Evolutionary conservation across 768 basidiomycete genomes (phyloP).

Genomic region (Pleurotus djamor): DNA sequence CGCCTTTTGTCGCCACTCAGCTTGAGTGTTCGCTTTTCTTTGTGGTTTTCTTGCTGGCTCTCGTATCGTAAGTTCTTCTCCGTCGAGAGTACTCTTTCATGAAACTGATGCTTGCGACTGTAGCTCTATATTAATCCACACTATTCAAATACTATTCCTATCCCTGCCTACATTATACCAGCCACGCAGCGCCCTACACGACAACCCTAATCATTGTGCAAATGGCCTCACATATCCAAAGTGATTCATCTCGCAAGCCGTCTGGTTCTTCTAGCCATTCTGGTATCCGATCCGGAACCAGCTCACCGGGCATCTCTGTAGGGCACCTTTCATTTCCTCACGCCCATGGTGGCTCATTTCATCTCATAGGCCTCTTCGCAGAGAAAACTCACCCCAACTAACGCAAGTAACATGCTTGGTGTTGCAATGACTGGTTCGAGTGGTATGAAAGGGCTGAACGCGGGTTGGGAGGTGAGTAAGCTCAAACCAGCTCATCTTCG

Average conservation of each 20-base stretch:
- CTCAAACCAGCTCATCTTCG: conserved; percentile 6
- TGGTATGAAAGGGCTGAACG: conserved; percentile 49
- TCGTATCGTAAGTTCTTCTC: neutral
- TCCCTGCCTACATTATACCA: neutral
- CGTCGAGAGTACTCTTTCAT: neutral
- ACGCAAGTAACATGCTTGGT: conserved; percentile 48
- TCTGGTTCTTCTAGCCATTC: conserved; percentile 71
- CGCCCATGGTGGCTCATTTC: conserved; percentile 7
- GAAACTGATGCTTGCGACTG: neutral
- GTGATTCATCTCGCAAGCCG: conserved; percentile 58
- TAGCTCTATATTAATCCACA: neutral
- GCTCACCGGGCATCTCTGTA: conserved; percentile 59
- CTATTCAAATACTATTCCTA: neutral
- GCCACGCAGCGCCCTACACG: neutral
- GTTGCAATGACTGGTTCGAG: conserved; percentile 46
- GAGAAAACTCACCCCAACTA: conserved; percentile 40
- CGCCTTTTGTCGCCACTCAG: neutral
- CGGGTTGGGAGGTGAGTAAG: conserved; percentile 65
- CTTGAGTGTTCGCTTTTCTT: conserved; percentile 16
- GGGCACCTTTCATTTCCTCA: conserved; percentile 16
- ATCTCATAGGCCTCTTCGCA: conserved; percentile 33
- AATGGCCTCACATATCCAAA: conserved; percentile 33
- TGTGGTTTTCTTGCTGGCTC: too few species aligned
- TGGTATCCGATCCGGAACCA: conserved; percentile 57
- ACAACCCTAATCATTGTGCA: too few species aligned